Base-by-base conservation (phyloP, 257 asterid species). In the Rubia yunnanensis region DNA sequence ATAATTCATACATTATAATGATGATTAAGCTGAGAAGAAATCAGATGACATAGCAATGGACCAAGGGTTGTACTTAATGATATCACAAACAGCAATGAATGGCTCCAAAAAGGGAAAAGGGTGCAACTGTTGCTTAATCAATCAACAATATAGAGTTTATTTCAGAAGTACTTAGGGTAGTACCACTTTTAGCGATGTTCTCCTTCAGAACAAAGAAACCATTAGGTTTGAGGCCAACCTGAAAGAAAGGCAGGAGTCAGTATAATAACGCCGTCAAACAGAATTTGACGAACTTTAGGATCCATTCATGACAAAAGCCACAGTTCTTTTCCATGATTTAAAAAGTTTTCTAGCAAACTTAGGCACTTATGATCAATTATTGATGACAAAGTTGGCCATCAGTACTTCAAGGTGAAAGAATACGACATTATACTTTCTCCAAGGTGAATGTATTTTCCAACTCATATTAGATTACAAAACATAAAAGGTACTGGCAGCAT, bases 151-250 rank as follows among this genome's bases (percentile, higher is more conserved):
- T 26, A 56, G 32, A 11, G 53, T 10, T 10, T 11, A 5, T 31
- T 23, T 18, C 24, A 59, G 5, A 18, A 39, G 14, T 28, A 57
- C 22, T 10, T 30, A 73, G 35, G 39, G 55, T 1, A 66, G 64
- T 88, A 91, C 98, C 98, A 63, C 71, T 69, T 81, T 78, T 86
- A 5, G 99, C 96, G 65, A 89, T 82, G 70, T 92, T 92, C 79
- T 92, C 99, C 85, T 92, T 92, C 77, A 92, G 61, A 71, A 92
- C 74, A 68, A 92, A 84, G 67, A 92, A 72, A 34, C 99, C 99
- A 57, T 96, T 95, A 30, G 89, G 89, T 77, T 73, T 92, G 64
- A 92, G 96, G 66, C 97, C 97, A 24, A 44, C 82, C 98, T 91
- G 83, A 60, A 78, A 66, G 68, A 77, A 50, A 64, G 26, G 60